Conservation (phyloP, 768 basidiomycete genomes). For the Sistotremastrum suecicum region DNA sequence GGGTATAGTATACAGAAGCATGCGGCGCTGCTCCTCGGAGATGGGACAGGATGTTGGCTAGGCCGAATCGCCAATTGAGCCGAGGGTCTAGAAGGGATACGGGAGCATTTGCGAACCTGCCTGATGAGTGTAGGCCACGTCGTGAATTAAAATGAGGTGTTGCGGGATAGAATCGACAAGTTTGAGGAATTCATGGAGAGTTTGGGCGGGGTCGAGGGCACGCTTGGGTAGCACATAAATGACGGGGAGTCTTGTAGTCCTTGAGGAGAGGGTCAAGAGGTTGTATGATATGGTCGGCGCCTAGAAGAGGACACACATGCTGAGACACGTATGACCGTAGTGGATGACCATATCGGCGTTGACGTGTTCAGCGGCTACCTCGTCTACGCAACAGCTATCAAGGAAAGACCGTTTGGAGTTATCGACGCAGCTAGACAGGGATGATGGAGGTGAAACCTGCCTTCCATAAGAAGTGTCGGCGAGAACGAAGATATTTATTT, state of each 20-base stretch:
- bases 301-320: conserved; percentile 42
- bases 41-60: conserved; percentile 21
- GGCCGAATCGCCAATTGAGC: too few species aligned
- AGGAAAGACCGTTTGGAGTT: background rate
- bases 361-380: conserved; percentile 88
- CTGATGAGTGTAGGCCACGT: conserved; percentile 62
- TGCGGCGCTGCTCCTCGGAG: conserved; percentile 16
- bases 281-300: background rate
- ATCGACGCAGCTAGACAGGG: background rate
- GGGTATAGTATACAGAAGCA: conserved; percentile 23
- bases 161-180: conserved; percentile 5
- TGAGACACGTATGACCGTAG: conserved; percentile 94
- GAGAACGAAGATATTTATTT: conserved; percentile 69
- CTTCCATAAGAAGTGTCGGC: conserved; percentile 98
- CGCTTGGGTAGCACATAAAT: conserved; percentile 84
- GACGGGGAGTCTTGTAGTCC: conserved; percentile 77
- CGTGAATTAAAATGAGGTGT: conserved; percentile 49
- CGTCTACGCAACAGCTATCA: conserved; percentile 87
- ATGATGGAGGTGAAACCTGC: conserved; percentile 24
- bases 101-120: conserved; percentile 30
- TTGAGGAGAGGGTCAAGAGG: conserved; percentile 15
- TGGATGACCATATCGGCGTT: conserved; percentile 87
- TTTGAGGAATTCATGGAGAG: conserved; percentile 24
- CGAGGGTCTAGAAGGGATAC: background rate
- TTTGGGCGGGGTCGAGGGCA: conserved; percentile 35